These are phyloP conservation scores for Linum usitatissimum DNA, from an alignment of 345 rosid species.

Conservation along the genomic window DNA sequence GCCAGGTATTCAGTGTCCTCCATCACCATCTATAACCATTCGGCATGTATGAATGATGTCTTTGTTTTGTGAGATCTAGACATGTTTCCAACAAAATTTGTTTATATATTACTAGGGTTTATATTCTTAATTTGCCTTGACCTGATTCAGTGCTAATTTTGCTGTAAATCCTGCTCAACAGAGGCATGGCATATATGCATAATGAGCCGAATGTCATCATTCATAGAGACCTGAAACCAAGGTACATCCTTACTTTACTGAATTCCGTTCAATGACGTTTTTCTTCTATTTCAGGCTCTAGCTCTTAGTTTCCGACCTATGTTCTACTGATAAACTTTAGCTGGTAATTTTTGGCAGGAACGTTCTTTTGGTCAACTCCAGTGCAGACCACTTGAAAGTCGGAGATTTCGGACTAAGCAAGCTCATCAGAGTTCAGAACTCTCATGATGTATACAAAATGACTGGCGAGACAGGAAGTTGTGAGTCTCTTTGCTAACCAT, in stretches of 20 bases:
- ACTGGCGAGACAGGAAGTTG: slow-evolving; percentile 99
- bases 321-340: background rate
- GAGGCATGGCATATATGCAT: slow-evolving; percentile 99
- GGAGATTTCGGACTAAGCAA: slow-evolving; percentile 99
- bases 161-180: slow-evolving; percentile 18
- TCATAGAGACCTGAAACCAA: slow-evolving; percentile 91
- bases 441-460: slow-evolving; percentile 97
- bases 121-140: background rate
- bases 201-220: slow-evolving; percentile 95
- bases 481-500: slow-evolving; percentile 34
- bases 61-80: background rate
- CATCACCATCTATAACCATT: background rate
- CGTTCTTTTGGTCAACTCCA: slow-evolving; percentile 90
- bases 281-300: background rate
- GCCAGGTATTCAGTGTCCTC: slow-evolving; percentile 42
- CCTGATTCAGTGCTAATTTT: slow-evolving; percentile 14
- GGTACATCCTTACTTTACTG: slow-evolving; percentile 30
- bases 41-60: background rate
- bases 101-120: background rate
- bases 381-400: slow-evolving; percentile 92
- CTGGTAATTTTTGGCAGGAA: slow-evolving; percentile 41
- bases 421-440: slow-evolving; percentile 90
- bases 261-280: slow-evolving; percentile 4
- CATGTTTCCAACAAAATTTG: background rate
- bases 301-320: background rate